Conservation (phyloP, 345 rosid species). For the Eutrema japonicum region DNA sequence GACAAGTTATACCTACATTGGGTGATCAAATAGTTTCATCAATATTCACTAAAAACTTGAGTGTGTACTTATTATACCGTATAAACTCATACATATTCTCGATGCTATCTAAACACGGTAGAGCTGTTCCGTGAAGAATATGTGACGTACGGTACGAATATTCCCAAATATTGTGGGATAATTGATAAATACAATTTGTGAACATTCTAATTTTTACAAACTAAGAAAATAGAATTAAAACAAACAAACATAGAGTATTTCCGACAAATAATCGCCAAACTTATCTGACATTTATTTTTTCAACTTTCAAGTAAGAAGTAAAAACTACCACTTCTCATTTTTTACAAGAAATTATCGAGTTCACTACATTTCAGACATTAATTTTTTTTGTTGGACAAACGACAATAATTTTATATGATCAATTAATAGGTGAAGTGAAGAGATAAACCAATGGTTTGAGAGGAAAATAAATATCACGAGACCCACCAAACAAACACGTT, state of each 20-base stretch:
- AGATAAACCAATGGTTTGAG: not conserved
- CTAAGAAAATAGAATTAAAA: not conserved
- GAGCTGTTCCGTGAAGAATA: constrained; percentile 1
- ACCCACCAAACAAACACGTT: constrained; percentile 26
- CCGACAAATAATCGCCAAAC: not conserved
- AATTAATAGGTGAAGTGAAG: not conserved
- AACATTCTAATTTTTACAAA: not conserved
- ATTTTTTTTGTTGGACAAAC: no score
- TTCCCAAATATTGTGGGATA: constrained; percentile 22
- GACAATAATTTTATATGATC: not conserved
- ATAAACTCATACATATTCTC: no score
- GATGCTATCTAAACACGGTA: constrained; percentile 12
- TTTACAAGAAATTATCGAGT: not conserved
- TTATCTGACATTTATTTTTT: not conserved
- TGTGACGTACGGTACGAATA: constrained; percentile 7
- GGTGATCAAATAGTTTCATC: not conserved
- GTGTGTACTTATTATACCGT: not conserved
- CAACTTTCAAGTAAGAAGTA: not conserved
- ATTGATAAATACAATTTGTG: constrained; percentile 6
- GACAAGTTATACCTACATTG: not conserved
- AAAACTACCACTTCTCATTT: not conserved
- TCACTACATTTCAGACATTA: not conserved
- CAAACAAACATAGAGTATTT: not conserved
- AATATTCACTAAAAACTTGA: not conserved
- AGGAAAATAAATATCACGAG: constrained; percentile 35